Conservation (phyloP, 108 stramenopile genomes). For the Skeletonema grethae region DNA sequence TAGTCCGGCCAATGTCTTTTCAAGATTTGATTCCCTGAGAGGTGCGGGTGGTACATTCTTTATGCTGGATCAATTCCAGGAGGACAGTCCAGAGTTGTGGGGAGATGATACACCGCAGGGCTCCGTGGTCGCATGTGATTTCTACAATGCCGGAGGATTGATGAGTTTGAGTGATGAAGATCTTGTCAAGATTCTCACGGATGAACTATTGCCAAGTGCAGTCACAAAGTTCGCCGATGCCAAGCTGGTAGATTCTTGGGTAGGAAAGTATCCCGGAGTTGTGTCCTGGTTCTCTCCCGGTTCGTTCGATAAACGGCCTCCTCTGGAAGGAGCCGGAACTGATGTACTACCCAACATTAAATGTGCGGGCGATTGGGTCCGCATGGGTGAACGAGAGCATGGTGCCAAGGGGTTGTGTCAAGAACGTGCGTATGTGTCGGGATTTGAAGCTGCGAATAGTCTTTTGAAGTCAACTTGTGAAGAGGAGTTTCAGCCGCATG, state of each 20-base stretch:
- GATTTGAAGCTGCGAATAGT: constrained; percentile 85
- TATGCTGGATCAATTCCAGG: constrained; percentile 92
- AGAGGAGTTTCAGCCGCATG: constrained; percentile 40
- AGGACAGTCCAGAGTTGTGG: constrained; percentile 70
- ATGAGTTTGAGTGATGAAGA: constrained; percentile 83
- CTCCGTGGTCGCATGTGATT: constrained; percentile 89
- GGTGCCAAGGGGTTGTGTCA: constrained; percentile 94
- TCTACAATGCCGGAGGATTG: constrained; percentile 90
- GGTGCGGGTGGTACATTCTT: constrained; percentile 94
- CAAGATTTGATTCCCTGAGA: constrained; percentile 82
- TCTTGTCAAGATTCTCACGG: constrained; percentile 72
- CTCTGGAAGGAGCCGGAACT: constrained; percentile 68
- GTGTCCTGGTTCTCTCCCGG: constrained; percentile 92
- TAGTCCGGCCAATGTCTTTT: constrained; percentile 93
- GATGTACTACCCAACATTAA: constrained; percentile 65
- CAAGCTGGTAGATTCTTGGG: constrained; percentile 86
- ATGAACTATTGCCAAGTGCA: constrained; percentile 79
- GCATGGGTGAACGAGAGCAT: constrained; percentile 92
- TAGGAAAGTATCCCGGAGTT: constrained; percentile 82
- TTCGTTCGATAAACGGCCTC: constrained; percentile 77
- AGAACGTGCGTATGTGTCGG: constrained; percentile 90
- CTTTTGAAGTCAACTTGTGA: constrained; percentile 43
- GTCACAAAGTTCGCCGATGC: constrained; percentile 81
- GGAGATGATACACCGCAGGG: constrained; percentile 59
- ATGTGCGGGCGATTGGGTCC: constrained; percentile 93